Percentiles rank a stretch among this genome's conserved stretches.
phyloP scores from a whole-genome alignment of 106 monocot genomes.

The Apostasia ramifera region DNA sequence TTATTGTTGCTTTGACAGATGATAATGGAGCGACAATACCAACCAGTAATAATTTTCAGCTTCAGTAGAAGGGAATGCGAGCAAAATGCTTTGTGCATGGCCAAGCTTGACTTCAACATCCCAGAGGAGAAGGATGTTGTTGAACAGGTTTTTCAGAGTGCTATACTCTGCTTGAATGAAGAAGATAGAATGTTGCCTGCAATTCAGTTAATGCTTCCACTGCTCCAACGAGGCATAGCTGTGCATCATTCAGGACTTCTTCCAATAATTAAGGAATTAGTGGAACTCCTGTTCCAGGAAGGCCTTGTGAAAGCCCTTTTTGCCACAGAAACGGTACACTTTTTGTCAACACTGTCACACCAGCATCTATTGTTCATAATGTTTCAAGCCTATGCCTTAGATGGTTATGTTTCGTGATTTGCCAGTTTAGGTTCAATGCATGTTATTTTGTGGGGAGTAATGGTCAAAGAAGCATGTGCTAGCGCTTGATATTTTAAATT shows the following conservation, averaged over 20 bases:
- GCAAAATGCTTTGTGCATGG: constrained; percentile 94
- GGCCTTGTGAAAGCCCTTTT: constrained; percentile 99
- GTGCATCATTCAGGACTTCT: constrained; percentile 99
- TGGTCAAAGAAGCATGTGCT: background rate
- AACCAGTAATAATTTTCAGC: constrained; percentile 97
- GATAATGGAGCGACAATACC: constrained; percentile 97
- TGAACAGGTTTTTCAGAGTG: constrained; percentile 84
- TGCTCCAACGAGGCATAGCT: constrained; percentile 94
- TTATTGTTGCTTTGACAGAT: constrained; percentile 40
- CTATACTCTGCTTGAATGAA: constrained; percentile 74
- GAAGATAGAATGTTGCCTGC: constrained; percentile 96
- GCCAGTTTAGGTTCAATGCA: background rate
- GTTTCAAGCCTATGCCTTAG: background rate
- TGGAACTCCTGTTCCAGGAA: constrained; percentile 98
- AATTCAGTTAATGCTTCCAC: constrained; percentile 89
- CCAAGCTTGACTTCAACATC: constrained; percentile 94
- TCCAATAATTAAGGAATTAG: constrained; percentile 94
- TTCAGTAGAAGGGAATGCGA: constrained; percentile 99
- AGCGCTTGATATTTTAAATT: too few species aligned
- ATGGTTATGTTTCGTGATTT: too few species aligned
- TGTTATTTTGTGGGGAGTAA: background rate
- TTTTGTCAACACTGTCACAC: constrained; percentile 2
- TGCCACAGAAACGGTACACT: constrained; percentile 92
- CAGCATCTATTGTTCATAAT: background rate
- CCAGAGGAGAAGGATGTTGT: constrained; percentile 78